phyloP scores from a whole-genome alignment of 2,329 filamentous ascomycete genomes.

The Lasiodiplodia hormozganensis region DNA sequence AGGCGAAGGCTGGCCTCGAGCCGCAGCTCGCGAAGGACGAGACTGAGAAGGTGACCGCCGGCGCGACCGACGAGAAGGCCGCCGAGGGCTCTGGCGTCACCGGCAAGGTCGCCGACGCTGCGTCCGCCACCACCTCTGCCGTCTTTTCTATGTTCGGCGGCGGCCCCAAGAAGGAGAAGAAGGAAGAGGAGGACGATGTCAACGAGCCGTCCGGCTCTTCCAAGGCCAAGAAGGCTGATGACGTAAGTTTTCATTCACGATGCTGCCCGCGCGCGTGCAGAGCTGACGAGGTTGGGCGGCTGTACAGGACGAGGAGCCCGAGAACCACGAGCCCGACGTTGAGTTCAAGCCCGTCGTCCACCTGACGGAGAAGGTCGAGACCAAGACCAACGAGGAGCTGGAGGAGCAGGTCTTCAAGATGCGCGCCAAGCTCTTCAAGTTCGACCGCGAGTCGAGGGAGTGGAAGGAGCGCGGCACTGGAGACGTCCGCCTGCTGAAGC shows the following conservation, averaged over 20 bases:
- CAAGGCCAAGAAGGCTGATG: slow-evolving; percentile 70
- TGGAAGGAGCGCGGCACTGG: slow-evolving; percentile 99
- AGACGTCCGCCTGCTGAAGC: slow-evolving; percentile 94
- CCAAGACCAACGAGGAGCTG: slow-evolving; percentile 96
- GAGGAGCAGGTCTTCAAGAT: slow-evolving; percentile 99
- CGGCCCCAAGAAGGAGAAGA: slow-evolving; percentile 96
- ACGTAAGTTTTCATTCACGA: slow-evolving; percentile 52
- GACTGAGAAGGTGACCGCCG: slow-evolving; percentile 53
- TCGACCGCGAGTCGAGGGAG: slow-evolving; percentile 87
- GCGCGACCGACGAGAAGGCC: slow-evolving; percentile 58
- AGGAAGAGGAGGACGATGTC: slow-evolving; percentile 79
- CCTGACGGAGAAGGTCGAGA: slow-evolving; percentile 95
- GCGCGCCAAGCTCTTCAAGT: slow-evolving; percentile 99
- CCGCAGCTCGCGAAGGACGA: slow-evolving; percentile 51
- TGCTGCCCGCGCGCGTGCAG: neutral
- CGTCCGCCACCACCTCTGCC: slow-evolving; percentile 43
- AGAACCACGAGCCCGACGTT: slow-evolving; percentile 91
- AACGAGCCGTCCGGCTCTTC: slow-evolving; percentile 89
- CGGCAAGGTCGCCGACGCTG: slow-evolving; percentile 48
- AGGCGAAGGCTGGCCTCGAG: slow-evolving; percentile 48
- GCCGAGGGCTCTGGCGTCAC: slow-evolving; percentile 35
- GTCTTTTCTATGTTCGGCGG: slow-evolving; percentile 98
- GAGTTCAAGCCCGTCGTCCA: slow-evolving; percentile 97
- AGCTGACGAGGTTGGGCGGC: neutral
- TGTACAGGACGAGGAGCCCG: slow-evolving; percentile 69